Evolutionary conservation across 1,139 yeast species (phyloP), one percentile per base, ranked within the genome.

Genomic region (Diutina catenulata): DNA sequence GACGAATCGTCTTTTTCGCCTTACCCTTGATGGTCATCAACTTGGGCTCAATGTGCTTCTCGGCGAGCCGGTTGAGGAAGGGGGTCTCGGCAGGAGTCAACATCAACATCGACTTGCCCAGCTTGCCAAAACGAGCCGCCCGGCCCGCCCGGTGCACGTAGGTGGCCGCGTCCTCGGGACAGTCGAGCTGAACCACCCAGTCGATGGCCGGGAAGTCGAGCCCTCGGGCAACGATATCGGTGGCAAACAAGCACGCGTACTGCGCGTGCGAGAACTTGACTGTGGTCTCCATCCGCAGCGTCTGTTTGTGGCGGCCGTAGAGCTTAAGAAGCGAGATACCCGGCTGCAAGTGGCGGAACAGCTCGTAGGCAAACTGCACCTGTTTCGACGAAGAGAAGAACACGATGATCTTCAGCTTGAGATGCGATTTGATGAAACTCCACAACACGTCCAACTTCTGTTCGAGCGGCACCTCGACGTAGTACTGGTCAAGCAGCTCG

Each of bases 151-250:
- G 70, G 52, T 91, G 99, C 38, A 91, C 84, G 56, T 93, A 91
- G 0, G 98, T 93, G 23, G 93, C 93, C 1, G 80, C 76, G 56
- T 88, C 96, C 56, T 91, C 99, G 0, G 99, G 98, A 46, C 94
- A 84, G 57, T 91, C 99, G 0, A 87, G 74, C 57, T 91, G 99
- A 10, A 91, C 66, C 16, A 91, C 96, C 99, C 99, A 91, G 51
- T 91, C 96, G 40, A 91, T 86, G 1, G 95, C 81, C 1, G 99
- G 98, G 61, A 93, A 88, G 60, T 91, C 99, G 40, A 91, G 72
- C 11, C 99, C 99, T 56, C 99, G 70, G 1, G 99, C 97, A 22
- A 88, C 97, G 40, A 91, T 84, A 62, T 91, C 99, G 0, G 99
- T 91, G 3, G 97, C 95, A 55, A 91, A 81, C 37, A 91, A 62